These are phyloP conservation scores for Colletotrichum cereale DNA, from an alignment of 2,329 filamentous ascomycete genomes.

Conservation along the genomic window DNA sequence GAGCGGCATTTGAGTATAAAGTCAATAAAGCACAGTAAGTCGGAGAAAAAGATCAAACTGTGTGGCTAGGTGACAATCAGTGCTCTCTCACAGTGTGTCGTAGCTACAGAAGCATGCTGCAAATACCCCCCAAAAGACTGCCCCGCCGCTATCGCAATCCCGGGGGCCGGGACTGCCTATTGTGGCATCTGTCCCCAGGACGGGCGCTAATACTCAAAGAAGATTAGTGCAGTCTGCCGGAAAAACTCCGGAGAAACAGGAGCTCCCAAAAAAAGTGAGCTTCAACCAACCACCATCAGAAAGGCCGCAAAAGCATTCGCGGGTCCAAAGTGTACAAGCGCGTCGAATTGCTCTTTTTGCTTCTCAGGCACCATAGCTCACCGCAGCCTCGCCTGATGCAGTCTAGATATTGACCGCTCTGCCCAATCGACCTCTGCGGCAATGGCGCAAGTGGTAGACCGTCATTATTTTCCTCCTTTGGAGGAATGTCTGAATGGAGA, in stretches of 20 bases:
- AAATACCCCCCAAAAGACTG: slow-evolving; percentile 1
- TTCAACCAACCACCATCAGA: slow-evolving; percentile 35
- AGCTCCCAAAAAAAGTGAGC: slow-evolving; percentile 39
- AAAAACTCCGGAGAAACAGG: slow-evolving; percentile 33
- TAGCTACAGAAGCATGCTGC: slow-evolving; percentile 7
- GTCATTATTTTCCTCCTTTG: slow-evolving; percentile 84
- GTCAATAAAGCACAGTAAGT: slow-evolving; percentile 12
- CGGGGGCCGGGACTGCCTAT: slow-evolving; percentile 37
- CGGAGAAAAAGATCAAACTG: slow-evolving; percentile 20
- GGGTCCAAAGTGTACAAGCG: slow-evolving; percentile 35
- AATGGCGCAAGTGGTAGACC: slow-evolving; percentile 80
- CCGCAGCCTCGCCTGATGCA: slow-evolving; percentile 41
- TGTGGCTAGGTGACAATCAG: accelerated
- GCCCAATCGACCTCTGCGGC: slow-evolving; percentile 55
- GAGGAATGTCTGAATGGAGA: slow-evolving; percentile 88
- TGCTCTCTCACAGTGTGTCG: slow-evolving; percentile 10
- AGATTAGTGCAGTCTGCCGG: slow-evolving; percentile 10
- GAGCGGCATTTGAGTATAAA: slow-evolving; percentile 20
- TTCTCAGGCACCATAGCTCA: slow-evolving; percentile 44
- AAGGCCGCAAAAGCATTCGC: slow-evolving; percentile 40
- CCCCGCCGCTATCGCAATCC: slow-evolving; percentile 38
- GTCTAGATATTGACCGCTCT: slow-evolving; percentile 35
- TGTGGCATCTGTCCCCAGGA: slow-evolving; percentile 16
- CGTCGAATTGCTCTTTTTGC: slow-evolving; percentile 42
- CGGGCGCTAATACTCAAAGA: slow-evolving; percentile 14